phyloP scores from a whole-genome alignment of 306 rosid species.

The Lablab purpureus region DNA sequence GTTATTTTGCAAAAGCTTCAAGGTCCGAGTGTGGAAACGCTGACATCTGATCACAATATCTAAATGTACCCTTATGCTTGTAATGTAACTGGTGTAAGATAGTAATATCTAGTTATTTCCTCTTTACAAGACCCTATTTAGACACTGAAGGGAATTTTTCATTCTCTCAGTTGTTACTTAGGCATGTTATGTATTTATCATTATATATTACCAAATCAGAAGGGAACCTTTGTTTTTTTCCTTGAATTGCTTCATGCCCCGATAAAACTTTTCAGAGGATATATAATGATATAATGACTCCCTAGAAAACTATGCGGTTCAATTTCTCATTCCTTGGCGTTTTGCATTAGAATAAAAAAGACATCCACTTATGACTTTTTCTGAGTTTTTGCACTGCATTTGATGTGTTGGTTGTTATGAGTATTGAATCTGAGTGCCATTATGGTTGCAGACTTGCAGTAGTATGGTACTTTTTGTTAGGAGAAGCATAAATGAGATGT shows the following conservation, averaged over 20 bases:
- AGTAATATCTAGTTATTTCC: slow-evolving; percentile 35
- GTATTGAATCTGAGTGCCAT: slow-evolving; percentile 22
- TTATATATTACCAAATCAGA: slow-evolving; percentile 41
- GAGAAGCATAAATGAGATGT: slow-evolving; percentile 4
- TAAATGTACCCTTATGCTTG: slow-evolving; percentile 46
- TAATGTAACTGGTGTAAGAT: slow-evolving; percentile 49
- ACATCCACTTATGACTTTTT: not conserved
- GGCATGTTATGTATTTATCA: slow-evolving; percentile 41
- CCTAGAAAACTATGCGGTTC: not conserved
- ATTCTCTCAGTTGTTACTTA: slow-evolving; percentile 68
- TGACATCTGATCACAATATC: slow-evolving; percentile 47
- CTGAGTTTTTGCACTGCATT: slow-evolving; percentile 9
- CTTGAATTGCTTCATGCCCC: slow-evolving; percentile 24
- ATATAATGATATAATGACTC: not conserved
- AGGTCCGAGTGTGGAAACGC: slow-evolving; percentile 48
- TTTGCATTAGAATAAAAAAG: not conserved
- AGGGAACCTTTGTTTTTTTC: not conserved
- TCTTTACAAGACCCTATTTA: slow-evolving; percentile 42
- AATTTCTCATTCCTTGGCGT: not conserved
- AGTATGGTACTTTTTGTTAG: slow-evolving; percentile 3
- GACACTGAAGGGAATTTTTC: slow-evolving; percentile 78
- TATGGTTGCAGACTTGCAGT: not conserved
- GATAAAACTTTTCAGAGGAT: not conserved
- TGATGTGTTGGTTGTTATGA: slow-evolving; percentile 18
- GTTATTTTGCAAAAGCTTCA: slow-evolving; percentile 42